Percentiles rank a stretch among this genome's conserved stretches.
phyloP scores from a whole-genome alignment of 108 stramenopile genomes.

The Chaetoceros muelleri region DNA sequence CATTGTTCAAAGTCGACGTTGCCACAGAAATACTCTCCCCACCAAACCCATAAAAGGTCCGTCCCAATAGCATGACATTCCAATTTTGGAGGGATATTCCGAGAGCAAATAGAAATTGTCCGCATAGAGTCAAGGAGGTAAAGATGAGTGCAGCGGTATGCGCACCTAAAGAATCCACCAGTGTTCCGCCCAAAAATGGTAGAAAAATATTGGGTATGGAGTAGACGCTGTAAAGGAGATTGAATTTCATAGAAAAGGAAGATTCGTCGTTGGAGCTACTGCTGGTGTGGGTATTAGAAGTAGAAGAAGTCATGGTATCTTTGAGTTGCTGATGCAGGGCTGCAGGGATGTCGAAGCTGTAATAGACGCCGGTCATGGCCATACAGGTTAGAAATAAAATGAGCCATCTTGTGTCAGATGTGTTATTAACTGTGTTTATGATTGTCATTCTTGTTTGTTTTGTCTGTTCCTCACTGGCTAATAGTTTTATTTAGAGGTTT shows the following conservation, averaged over 20 bases:
- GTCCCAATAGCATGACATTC: constrained; percentile 41
- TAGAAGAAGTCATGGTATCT: constrained; percentile 16
- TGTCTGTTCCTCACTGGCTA: too few species aligned
- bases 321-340: constrained; percentile 29
- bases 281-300: neutral
- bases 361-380: constrained; percentile 16
- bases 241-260: constrained; percentile 33
- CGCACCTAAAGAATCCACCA: constrained; percentile 23
- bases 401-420: too few species aligned
- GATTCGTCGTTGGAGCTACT: constrained; percentile 3
- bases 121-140: neutral
- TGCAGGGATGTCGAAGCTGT: constrained; percentile 23
- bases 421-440: too few species aligned
- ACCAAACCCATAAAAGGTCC: constrained; percentile 48
- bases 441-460: too few species aligned
- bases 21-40: constrained; percentile 49
- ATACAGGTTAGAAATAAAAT: constrained; percentile 12
- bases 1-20: constrained; percentile 34
- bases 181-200: constrained; percentile 46
- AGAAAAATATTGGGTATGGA: constrained; percentile 45
- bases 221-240: constrained; percentile 52
- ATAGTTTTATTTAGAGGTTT: too few species aligned
- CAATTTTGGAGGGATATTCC: constrained; percentile 26
- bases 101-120: constrained; percentile 11
- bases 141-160: neutral